These are phyloP conservation scores for Solanum sitiens DNA, from an alignment of 257 asterid genomes.

Conservation along the genomic window DNA sequence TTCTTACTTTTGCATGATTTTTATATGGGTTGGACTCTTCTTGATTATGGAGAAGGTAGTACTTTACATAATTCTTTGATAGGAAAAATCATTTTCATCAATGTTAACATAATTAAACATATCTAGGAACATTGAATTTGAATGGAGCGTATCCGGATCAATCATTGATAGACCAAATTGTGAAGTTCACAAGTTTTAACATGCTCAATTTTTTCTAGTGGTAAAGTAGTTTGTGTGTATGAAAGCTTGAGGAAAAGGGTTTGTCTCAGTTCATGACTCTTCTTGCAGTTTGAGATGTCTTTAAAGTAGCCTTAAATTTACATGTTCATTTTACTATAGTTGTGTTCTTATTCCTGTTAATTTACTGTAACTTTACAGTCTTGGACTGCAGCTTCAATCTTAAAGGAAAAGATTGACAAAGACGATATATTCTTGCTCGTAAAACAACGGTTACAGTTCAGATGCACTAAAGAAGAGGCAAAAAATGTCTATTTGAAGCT, in stretches of 20 bases:
- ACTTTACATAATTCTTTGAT: neutral
- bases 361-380: slow-evolving; percentile 28
- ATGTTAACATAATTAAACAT: neutral
- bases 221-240: neutral
- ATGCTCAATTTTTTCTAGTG: neutral
- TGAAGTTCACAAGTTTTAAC: neutral
- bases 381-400: slow-evolving; percentile 54
- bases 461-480: slow-evolving; percentile 51
- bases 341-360: neutral
- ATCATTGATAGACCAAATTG: neutral
- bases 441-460: slow-evolving; percentile 34
- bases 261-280: neutral
- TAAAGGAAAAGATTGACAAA: slow-evolving; percentile 39
- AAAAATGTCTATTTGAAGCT: slow-evolving; percentile 34
- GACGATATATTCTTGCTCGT: slow-evolving; percentile 31
- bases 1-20: neutral
- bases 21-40: neutral
- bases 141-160: neutral
- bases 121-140: neutral
- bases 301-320: neutral
- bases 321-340: neutral
- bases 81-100: neutral
- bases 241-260: neutral
- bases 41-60: neutral
- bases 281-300: neutral